Evolutionary conservation across 495 filamentous ascomycete genomes (phyloP), one percentile per base, ranked within the genome.

Genomic region (Neurospora africana): DNA sequence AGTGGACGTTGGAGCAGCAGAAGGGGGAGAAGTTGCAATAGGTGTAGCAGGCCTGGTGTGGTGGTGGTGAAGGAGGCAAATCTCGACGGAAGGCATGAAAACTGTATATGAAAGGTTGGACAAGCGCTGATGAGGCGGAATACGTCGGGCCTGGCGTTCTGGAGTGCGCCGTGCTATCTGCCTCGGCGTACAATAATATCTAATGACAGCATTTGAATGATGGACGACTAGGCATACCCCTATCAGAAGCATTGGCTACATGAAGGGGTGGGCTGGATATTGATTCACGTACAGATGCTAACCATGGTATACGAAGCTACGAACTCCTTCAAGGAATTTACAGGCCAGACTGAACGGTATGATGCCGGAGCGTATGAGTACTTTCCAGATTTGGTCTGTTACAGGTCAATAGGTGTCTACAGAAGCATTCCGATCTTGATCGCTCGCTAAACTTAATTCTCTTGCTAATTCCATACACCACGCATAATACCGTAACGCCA

Each of bases 1-100:
- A 86, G 70, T 91, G 88, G 81, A 87, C 89, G 38, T 74, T 91
- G 72, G 90, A 91, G 47, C 81, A 84, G 77, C 79, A 82, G 74
- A 81, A 83, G 75, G 80, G 53, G 27, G 53, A 65, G 27, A 65
- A 65, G 53, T 65, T 65, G 53, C 53, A 65, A 65, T 65, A 65
- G 53, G 53, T 5, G 53, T 61, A 23, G 10, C 36, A 38, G 23
- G 53, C 13, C 2, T 58, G 30, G 47, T 5, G 19, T 10, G 43
- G 3, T 44, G 41, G 3, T n/a, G 44, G 44, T 47, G 44, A 11
- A 47, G 0, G 9, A 47, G 4, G 44, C n/a, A 47, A 23, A 23
- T 27, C 0, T 19, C 15, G 13, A 33, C 30, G 53, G 13, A 65
- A 35, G 53, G 3, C 27, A 65, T 65, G 53, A 33, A 33, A 33